Conservation (phyloP, 768 basidiomycete genomes). For the Boletus sp. region DNA sequence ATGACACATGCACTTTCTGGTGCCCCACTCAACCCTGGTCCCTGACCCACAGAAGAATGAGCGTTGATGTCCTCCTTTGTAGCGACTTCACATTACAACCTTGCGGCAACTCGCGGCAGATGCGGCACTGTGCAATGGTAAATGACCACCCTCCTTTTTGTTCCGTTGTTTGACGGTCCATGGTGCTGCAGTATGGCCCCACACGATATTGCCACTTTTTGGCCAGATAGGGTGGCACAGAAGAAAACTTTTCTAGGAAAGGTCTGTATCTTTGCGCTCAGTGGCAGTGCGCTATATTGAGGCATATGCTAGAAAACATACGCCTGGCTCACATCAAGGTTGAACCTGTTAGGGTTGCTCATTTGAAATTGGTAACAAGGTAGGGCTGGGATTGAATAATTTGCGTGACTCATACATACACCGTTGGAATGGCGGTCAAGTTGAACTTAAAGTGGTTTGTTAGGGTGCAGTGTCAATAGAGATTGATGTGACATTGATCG, state of each 20-base stretch:
- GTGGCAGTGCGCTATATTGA: no score
- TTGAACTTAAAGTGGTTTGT: background rate
- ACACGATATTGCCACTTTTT: no score
- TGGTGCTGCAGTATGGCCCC: no score
- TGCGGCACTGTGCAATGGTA: slow-evolving; percentile 1
- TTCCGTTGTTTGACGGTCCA: background rate
- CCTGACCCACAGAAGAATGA: slow-evolving; percentile 10
- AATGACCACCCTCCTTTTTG: slow-evolving; percentile 1
- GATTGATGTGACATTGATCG: background rate
- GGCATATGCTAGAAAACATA: no score
- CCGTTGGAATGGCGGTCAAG: background rate
- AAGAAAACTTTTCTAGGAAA: no score
- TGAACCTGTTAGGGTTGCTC: no score
- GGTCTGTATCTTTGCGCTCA: no score
- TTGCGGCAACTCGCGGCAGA: slow-evolving; percentile 21
- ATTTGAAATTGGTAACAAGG: background rate
- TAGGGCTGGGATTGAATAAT: background rate
- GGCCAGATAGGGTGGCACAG: no score
- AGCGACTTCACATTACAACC: slow-evolving; percentile 10
- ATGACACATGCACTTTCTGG: background rate
- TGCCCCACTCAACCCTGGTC: background rate
- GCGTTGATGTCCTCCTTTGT: background rate
- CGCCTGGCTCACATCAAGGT: no score
- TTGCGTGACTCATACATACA: background rate
- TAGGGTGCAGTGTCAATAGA: background rate